Evolutionary conservation across 2,329 filamentous ascomycete species (phyloP), one percentile per base, ranked within the genome.

Genomic region (Nemania abortiva): DNA sequence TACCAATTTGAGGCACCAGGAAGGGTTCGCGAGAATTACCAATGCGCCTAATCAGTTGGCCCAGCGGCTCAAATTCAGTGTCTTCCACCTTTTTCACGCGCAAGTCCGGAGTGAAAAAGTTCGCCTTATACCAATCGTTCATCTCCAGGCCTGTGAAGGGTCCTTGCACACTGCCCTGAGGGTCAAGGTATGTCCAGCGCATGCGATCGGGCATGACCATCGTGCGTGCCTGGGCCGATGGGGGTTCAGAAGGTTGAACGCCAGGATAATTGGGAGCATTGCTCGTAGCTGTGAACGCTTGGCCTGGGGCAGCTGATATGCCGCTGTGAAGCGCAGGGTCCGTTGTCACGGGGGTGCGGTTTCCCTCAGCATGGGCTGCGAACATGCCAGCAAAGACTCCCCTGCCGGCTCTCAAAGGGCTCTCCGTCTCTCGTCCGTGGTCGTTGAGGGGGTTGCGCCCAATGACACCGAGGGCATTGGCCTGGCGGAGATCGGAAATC

Each of bases 141-240:
- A 99, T 99, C 81, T 99, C 96, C 58, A 99, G 84, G 1, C 96
- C 96, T 47, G 94, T 98, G 82, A 96, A 99, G 0, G 96, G 96
- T 0, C 96, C 96, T 78, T 99, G 96, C 6, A 94, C 91, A 70
- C 93, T 92, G 24, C 94, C 94, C 78, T 97, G 93, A 5, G 96
- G 96, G 78, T 99, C 96, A 61, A 97, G 90, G 79, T 99, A 99
- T 20, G 98, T 95, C 96, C 96, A 99, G 75, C 95, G 88, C 94
- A 99, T 99, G 15, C 97, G 88, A 80, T 99, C 96, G 1, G 96
- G 96, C 96, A 99, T 98, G 5, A 99, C 95, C 95, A 99, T 98
- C 53, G 92, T 95, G 18, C 94, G 91, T 72, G 93, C 87, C 72
- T 94, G 91, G 57, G 88, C 88, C 6, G 90, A 84, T n/a, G 89